Evolutionary conservation across 2,329 filamentous ascomycete genomes (phyloP).

Genomic region (Huntiella savannae): DNA sequence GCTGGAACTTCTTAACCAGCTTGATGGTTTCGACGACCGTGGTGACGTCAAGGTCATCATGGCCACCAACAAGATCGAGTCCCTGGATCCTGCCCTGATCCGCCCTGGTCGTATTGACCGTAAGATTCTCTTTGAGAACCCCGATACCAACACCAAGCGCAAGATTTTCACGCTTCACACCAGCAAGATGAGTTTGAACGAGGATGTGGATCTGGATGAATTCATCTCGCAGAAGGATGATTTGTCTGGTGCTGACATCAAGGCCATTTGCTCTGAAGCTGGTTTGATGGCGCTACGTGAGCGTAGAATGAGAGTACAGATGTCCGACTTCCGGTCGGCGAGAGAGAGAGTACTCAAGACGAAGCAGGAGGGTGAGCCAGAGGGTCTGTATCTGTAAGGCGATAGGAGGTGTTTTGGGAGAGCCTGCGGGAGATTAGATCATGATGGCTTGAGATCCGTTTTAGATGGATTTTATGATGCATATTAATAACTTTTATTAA

Average conservation of each 20-base stretch:
- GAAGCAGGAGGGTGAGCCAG: constrained; percentile 95
- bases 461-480: too few species aligned
- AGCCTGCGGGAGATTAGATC: too few species aligned
- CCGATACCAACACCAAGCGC: constrained; percentile 70
- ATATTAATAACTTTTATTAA: too few species aligned
- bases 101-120: constrained; percentile 94
- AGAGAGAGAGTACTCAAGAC: constrained; percentile 92
- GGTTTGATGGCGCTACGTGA: constrained; percentile 87
- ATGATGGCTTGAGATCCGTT: too few species aligned
- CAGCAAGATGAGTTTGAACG: constrained; percentile 91
- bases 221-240: constrained; percentile 99
- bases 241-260: constrained; percentile 90
- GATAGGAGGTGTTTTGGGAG: too few species aligned
- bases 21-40: constrained; percentile 95
- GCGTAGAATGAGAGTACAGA: constrained; percentile 93
- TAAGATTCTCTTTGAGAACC: constrained; percentile 66
- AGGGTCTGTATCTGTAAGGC: constrained; percentile 87
- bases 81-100: constrained; percentile 86
- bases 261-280: constrained; percentile 95
- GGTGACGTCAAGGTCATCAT: constrained; percentile 99
- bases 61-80: constrained; percentile 99
- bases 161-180: constrained; percentile 99
- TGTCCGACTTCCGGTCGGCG: constrained; percentile 90
- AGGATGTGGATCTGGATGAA: constrained; percentile 95
- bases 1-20: constrained; percentile 93